phyloP scores from a whole-genome alignment of 371 early-diverging fungal genomes.

The Mortierella sp. region DNA sequence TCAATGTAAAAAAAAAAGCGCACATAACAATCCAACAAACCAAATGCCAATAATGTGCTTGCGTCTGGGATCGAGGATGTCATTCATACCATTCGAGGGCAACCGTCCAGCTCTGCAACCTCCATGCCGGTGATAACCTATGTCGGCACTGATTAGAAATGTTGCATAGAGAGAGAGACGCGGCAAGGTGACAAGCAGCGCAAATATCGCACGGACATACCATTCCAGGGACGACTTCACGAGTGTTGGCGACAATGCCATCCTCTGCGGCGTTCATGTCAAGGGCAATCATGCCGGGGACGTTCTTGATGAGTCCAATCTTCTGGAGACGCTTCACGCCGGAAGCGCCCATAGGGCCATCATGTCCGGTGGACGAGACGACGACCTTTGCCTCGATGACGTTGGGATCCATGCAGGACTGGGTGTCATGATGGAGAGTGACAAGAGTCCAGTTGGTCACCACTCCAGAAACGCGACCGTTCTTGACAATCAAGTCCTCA shows the following conservation, averaged over 20 bases:
- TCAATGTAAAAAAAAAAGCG: no score
- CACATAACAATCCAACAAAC: no score
- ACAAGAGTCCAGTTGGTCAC: conserved; percentile 84
- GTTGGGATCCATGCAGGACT: conserved; percentile 85
- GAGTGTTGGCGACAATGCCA: conserved; percentile 73
- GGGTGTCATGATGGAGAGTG: conserved; percentile 71
- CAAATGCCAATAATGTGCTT: no score
- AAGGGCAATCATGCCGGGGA: conserved; percentile 76
- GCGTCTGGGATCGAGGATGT: not conserved
- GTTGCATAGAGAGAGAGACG: not conserved
- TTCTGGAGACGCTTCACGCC: conserved; percentile 76
- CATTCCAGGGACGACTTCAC: conserved; percentile 80
- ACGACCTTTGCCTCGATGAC: conserved; percentile 77
- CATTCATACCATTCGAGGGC: conserved; percentile 63
- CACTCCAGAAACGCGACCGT: conserved; percentile 66
- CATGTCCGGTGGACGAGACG: conserved; percentile 79
- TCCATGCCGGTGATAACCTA: conserved; percentile 77
- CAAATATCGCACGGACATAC: conserved; percentile 37
- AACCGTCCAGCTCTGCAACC: conserved; percentile 70
- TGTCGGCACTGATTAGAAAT: conserved; percentile 28
- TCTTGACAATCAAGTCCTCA: conserved; percentile 80
- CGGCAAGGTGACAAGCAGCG: conserved; percentile 4
- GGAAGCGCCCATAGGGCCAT: conserved; percentile 80
- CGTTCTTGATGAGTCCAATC: conserved; percentile 66
- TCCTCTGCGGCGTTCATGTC: conserved; percentile 83